Base-by-base conservation (phyloP, 768 basidiomycete species). In the Cystofilobasidium bisporidii region DNA sequence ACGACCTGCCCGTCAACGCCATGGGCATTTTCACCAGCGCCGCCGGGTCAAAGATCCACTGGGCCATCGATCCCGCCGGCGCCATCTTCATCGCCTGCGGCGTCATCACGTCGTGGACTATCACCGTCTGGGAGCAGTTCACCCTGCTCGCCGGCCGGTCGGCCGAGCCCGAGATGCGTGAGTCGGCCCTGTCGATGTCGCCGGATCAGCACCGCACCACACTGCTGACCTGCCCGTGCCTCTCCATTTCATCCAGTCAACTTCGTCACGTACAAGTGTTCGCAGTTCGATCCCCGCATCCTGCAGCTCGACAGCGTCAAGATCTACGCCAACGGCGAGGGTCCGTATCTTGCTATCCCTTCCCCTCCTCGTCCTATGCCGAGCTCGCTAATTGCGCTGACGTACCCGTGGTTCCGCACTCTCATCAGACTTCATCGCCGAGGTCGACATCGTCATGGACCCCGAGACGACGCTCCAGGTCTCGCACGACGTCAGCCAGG, bases 141-240 rank as follows among this genome's bases (percentile, higher is more conserved):
- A 85, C 85, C 69, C 83, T 89, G 22, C 80, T 99, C 50, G 91
- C 91, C 0, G 96, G 96, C 40, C 90, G 87, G 78, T 87, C 91
- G 1, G 96, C 94, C 2, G 87, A 91, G 2, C 85, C 87, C 71
- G 89, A 93, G 20, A 96, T 96, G 75, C 77, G n/a, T n/a, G n/a
- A n/a, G n/a, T n/a, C n/a, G n/a, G n/a, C 43, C 61, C 43, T 62
- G 28, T 48, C 12, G 14, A 15, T n/a, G 10, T 38, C n/a, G 30
- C 41, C 28, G 36, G 11, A 18, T 15, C 1, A n/a, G 38, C 22
- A 22, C 18, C 18, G 26, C 32, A 28, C 41, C 18, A 65, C 63
- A 28, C 10, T 48, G 28, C 1, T 12, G 45, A n/a, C n/a, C 50
- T 55, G 50, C 5, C 24, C 20, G n/a, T 61, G n/a, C n/a, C n/a